Evolutionary conservation across 495 filamentous ascomycete genomes (phyloP), one percentile per base, ranked within the genome.

Genomic region (Penicillium lagena): DNA sequence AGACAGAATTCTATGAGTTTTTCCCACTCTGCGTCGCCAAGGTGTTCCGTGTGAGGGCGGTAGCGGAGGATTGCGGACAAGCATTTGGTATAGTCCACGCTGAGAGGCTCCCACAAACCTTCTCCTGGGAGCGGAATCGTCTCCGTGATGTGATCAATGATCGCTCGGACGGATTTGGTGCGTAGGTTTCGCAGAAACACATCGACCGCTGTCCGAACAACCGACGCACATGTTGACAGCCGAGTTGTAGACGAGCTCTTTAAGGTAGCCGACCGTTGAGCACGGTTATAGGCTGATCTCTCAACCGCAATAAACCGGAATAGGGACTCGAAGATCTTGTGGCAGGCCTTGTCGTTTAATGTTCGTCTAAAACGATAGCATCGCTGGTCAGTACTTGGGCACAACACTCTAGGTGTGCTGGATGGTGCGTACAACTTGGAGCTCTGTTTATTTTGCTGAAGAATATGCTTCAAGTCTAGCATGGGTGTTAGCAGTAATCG

Each of bases 91-190:
- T 96, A 95, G 55, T 88, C 81, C 22, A 82, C 71, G 34, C 79
- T 68, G 2, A 97, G 68, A n/a, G 87, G 86, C 42, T 83, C 76
- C 55, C 86, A 81, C 10, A 78, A 75, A 13, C 77, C 79, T 31
- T 82, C 78, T 37, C 55, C 59, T 3, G 78, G 63, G 4, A 72
- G 68, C 10, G 78, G 78, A 33, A 97, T 69, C 33, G 78, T 82
- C 50, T 96, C 80, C 13, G 76, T 80, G 45, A 97, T 83, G 60
- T 95, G 90, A 37, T 89, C 83, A 46, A 90, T 70, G 22, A 96
- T 61, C 4, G 87, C 78, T 48, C 81, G 80, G 27, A 90, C 76
- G 2, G 89, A 89, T 57, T 89, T 94, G 37, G 67, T 66, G 58
- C 81, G 84, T 47, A 97, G 55, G 45, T 80, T 84, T 41, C 66